Conservation (phyloP, 2,329 filamentous ascomycete genomes). For the Fusarium lyarnte region DNA sequence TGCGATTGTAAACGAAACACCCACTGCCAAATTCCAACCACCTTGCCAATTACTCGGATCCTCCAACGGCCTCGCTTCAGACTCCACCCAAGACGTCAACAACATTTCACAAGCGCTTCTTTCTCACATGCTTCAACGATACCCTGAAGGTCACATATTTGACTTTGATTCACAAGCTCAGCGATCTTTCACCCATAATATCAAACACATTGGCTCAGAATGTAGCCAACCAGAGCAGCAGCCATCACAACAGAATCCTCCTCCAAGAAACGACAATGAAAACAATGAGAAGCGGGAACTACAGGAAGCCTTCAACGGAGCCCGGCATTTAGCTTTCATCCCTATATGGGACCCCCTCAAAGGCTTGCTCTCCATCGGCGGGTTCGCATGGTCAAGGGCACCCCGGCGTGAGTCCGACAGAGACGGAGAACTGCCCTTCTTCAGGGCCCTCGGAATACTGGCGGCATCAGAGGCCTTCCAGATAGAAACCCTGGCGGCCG, state of each 20-base stretch:
- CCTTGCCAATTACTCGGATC: background rate
- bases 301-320: background rate
- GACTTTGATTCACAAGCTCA: background rate
- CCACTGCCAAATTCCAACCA: background rate
- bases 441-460: background rate
- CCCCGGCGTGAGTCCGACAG: background rate
- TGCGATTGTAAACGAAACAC: accelerated
- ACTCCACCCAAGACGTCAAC: accelerated
- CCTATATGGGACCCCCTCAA: background rate
- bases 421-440: background rate
- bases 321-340: background rate
- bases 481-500: background rate
- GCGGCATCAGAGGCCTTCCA: background rate
- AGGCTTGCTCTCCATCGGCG: background rate
- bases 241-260: too few relatives aligned
- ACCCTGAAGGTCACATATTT: background rate
- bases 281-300: background rate
- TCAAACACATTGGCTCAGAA: accelerated
- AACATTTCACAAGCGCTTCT: background rate
- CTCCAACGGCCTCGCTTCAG: background rate
- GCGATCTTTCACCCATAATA: too few relatives aligned
- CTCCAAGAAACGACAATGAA: background rate
- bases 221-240: too few relatives aligned
- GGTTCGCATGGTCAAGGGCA: background rate
- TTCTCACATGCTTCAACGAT: background rate